Percentiles rank a stretch among this genome's conserved stretches.
These are phyloP conservation scores for Aegilops bicornis DNA, from an alignment of 176 grass and related monocot species.

Conservation along the genomic window DNA sequence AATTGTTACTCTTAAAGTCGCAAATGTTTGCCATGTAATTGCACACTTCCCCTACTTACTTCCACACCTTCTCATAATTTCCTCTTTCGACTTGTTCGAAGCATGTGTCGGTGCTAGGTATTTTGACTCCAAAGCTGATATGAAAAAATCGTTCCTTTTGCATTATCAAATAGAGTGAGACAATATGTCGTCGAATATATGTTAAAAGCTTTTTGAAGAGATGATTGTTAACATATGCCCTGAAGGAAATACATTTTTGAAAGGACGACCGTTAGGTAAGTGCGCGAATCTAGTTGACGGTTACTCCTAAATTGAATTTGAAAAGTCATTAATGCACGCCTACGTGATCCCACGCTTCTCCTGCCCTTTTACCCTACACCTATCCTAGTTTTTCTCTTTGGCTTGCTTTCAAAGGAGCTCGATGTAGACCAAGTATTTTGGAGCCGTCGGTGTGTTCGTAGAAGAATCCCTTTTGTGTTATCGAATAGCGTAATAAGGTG, in stretches of 20 bases:
- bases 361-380: background rate
- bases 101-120: background rate
- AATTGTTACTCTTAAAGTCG: too few species aligned
- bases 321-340: too few species aligned
- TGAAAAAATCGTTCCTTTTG: background rate
- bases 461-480: background rate
- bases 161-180: background rate
- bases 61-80: too few species aligned
- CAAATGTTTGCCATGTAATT: too few species aligned
- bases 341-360: background rate
- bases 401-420: too few species aligned
- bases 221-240: background rate
- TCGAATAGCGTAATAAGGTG: too few species aligned
- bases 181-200: background rate
- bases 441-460: background rate
- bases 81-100: too few species aligned
- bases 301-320: background rate
- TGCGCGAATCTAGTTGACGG: too few species aligned
- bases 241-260: background rate
- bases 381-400: background rate
- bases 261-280: background rate
- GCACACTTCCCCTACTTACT: too few species aligned
- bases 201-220: background rate
- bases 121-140: background rate
- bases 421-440: too few species aligned